Conservation (phyloP, 176 grass and related monocot species). For the Triticum dicoccoides region DNA sequence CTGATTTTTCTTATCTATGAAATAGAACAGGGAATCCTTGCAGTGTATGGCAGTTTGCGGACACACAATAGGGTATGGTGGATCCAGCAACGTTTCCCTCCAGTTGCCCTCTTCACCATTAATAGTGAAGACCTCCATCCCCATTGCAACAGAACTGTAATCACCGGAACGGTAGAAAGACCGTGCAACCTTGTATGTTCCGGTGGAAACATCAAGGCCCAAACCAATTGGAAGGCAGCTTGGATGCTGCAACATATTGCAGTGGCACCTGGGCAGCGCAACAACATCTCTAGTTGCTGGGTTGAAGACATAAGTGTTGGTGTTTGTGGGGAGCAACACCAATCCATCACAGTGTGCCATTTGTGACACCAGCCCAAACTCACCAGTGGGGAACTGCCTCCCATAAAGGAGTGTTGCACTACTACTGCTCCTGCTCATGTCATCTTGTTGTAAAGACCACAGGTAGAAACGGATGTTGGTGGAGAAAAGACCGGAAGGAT, state of each 20-base stretch:
- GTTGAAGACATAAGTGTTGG: neutral
- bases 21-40: slow-evolving; percentile 3
- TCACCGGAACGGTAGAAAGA: neutral
- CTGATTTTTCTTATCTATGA: neutral
- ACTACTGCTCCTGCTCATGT: neutral
- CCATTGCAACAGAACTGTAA: neutral
- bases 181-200: slow-evolving; percentile 9
- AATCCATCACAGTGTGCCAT: slow-evolving; percentile 18
- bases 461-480: neutral
- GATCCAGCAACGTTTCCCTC: neutral
- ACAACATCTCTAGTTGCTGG: slow-evolving; percentile 2
- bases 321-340: neutral
- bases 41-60: neutral
- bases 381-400: neutral
- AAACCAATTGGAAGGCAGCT: neutral
- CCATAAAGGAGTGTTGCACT: neutral
- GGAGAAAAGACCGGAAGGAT: neutral
- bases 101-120: neutral
- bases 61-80: neutral
- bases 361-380: neutral
- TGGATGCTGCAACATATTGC: neutral
- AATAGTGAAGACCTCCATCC: slow-evolving; percentile 30
- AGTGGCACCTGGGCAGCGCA: neutral
- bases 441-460: neutral
- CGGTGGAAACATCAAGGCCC: neutral